These are phyloP conservation scores for Cystofilobasidium capitatum DNA, from an alignment of 768 basidiomycete species.

Conservation along the genomic window DNA sequence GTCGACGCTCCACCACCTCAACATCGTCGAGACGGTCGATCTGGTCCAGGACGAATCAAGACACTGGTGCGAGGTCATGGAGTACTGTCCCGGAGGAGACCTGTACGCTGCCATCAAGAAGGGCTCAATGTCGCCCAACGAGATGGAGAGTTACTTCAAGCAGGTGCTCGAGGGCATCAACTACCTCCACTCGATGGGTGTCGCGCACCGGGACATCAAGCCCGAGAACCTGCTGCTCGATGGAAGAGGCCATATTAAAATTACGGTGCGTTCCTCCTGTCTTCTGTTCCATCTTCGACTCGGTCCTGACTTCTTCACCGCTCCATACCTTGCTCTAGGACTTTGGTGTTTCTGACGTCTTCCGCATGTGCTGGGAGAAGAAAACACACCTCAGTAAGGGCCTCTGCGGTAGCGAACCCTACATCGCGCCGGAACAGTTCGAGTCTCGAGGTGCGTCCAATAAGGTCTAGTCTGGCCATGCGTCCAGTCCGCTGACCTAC, in stretches of 20 bases:
- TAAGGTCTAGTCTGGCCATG: background rate
- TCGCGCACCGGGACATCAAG: conserved; percentile 96
- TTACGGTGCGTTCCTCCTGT: conserved; percentile 42
- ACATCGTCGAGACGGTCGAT: conserved; percentile 97
- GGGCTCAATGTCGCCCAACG: conserved; percentile 78
- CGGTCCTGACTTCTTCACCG: conserved; percentile 17
- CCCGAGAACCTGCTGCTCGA: conserved; percentile 97
- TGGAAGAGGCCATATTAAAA: conserved; percentile 79
- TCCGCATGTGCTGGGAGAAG: conserved; percentile 93
- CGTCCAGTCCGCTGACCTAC: background rate
- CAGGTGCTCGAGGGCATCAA: conserved; percentile 80
- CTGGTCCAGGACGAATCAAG: conserved; percentile 95
- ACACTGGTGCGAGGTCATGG: conserved; percentile 99
- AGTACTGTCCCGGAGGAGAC: conserved; percentile 96
- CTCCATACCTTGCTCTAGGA: conserved; percentile 42
- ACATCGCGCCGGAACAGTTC: conserved; percentile 98
- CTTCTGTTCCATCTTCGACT: conserved; percentile 7
- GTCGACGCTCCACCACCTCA: conserved; percentile 83
- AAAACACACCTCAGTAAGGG: conserved; percentile 96
- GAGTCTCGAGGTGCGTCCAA: conserved; percentile 77
- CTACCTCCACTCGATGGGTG: conserved; percentile 91
- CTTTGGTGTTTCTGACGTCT: conserved; percentile 98
- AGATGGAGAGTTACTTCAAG: conserved; percentile 96
- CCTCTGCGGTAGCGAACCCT: conserved; percentile 93
- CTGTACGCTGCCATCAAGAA: conserved; percentile 98